Base-by-base conservation (phyloP, 179 eudicot genomes). In the Silene coronaria region DNA sequence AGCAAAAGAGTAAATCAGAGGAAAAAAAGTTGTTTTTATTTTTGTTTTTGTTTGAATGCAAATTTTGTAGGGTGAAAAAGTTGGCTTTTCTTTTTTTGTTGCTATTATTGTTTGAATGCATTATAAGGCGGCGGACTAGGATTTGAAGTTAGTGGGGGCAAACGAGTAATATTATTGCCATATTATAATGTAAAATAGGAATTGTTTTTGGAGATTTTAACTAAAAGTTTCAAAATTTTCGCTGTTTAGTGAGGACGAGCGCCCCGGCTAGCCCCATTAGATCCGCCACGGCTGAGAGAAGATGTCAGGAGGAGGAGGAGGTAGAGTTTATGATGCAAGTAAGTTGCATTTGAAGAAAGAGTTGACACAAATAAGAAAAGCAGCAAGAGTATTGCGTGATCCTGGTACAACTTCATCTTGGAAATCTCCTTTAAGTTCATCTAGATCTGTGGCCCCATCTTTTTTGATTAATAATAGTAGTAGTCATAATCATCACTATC, bases 341-440 rank as follows among this genome's bases (percentile, higher is more conserved):
- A 89, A 84, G 77, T 82, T 92, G 75, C 97, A 95, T 81, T 88
- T 92, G 91, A 90, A 88, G 90, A 90, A 85, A 72, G 99, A 95
- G 75, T 79, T 95, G 66, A 91, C 97, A 7, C 97, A 92, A 86
- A 90, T 94, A 66, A 82, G 92, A 23, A 95, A 91, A 78, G 97
- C 98, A 10, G 87, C 99, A 14, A 76, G 90, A 42, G 89, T 83
- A 36, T 76, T 95, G 72, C 87, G 91, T 70, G 99, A 95, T 83
- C 99, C 99, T 36, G 99, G 97, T 17, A 92, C 99, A 32, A 86
- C 91, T 70, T 91, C 99, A 10, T 80, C 98, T 17, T 89, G 97
- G 97, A 87, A 90, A 82, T 90, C 98, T 21, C 97, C 97, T 16
- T 82, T 89, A 59, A 87, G 77, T 73, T 87, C 92, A 22, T 80